phyloP scores from a whole-genome alignment of 345 rosid genomes.

The Rhizophora apiculata region DNA sequence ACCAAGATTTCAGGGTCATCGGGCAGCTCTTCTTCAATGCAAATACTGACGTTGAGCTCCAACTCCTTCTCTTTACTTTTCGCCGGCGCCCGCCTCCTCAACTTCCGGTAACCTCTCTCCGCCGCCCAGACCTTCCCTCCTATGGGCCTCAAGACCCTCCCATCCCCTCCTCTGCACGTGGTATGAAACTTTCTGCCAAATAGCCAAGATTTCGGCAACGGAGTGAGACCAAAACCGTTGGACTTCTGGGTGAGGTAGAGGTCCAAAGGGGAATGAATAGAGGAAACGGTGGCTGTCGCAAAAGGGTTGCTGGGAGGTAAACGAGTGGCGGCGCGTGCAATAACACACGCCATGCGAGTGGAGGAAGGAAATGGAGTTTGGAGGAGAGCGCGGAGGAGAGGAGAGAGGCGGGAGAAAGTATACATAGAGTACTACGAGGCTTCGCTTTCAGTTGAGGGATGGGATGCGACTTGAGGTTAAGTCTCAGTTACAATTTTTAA shows the following conservation, averaged over 20 bases:
- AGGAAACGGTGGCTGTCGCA: neutral
- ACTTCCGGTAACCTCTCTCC: constrained; percentile 67
- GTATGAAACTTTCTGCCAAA: constrained; percentile 39
- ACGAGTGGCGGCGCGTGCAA: constrained; percentile 44
- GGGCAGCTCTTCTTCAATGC: constrained; percentile 81
- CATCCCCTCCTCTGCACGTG: constrained; percentile 27
- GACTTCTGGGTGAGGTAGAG: neutral
- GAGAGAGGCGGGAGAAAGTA: constrained; percentile 47
- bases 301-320: constrained; percentile 14
- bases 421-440: neutral
- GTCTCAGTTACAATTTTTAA: no score
- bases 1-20: constrained; percentile 84
- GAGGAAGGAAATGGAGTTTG: constrained; percentile 16
- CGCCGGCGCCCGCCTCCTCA: constrained; percentile 38
- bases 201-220: constrained; percentile 16
- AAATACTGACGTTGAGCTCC: constrained; percentile 76
- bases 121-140: constrained; percentile 28
- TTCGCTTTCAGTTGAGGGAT: no score
- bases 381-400: constrained; percentile 37
- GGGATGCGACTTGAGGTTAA: no score
- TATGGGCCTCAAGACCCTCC: constrained; percentile 17
- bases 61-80: constrained; percentile 55
- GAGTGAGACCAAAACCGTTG: constrained; percentile 21
- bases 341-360: constrained; percentile 43
- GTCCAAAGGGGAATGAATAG: constrained; percentile 3